phyloP scores from a whole-genome alignment of 768 basidiomycete genomes.

The Pleurotus sapidus region DNA sequence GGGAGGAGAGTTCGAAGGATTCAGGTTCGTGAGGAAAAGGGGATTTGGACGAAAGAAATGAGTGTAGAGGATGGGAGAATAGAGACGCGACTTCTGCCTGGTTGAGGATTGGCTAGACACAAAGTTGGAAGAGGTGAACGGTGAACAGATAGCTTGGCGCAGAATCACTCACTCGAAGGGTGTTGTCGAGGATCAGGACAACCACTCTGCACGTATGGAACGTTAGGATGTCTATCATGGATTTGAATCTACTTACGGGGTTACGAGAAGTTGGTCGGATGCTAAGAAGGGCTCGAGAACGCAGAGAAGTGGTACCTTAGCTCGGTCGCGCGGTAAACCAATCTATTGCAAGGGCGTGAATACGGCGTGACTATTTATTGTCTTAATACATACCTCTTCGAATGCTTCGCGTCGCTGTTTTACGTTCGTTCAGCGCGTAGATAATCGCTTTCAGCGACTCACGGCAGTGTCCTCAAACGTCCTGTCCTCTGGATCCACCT shows the following conservation, averaged over 20 bases:
- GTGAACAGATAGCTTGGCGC: neutral
- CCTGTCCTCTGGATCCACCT: conserved; percentile 64
- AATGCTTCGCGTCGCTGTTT: conserved; percentile 80
- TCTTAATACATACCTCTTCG: conserved; percentile 70
- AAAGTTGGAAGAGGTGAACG: neutral
- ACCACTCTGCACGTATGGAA: conserved; percentile 60
- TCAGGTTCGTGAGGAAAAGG: conserved; percentile 57
- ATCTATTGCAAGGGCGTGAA: conserved; percentile 45
- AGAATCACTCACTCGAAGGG: conserved; percentile 52
- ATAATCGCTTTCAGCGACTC: conserved; percentile 20
- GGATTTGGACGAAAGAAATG: conserved; percentile 63
- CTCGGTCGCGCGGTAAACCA: conserved; percentile 71
- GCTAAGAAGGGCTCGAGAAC: conserved; percentile 78
- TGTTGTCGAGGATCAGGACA: conserved; percentile 79
- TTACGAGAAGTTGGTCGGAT: conserved; percentile 70
- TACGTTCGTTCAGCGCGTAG: neutral
- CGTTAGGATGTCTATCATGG: neutral
- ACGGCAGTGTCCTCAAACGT: conserved; percentile 82
- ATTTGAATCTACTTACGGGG: conserved; percentile 75
- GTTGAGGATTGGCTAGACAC: conserved; percentile 72
- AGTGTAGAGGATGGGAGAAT: conserved; percentile 81
- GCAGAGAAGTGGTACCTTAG: conserved; percentile 73
- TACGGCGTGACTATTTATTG: neutral
- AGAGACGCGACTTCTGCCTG: conserved; percentile 72
- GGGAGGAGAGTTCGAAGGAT: conserved; percentile 40